Base-by-base conservation (phyloP, 1,284 basidiomycete genomes). In the Megacollybia platyphylla region DNA sequence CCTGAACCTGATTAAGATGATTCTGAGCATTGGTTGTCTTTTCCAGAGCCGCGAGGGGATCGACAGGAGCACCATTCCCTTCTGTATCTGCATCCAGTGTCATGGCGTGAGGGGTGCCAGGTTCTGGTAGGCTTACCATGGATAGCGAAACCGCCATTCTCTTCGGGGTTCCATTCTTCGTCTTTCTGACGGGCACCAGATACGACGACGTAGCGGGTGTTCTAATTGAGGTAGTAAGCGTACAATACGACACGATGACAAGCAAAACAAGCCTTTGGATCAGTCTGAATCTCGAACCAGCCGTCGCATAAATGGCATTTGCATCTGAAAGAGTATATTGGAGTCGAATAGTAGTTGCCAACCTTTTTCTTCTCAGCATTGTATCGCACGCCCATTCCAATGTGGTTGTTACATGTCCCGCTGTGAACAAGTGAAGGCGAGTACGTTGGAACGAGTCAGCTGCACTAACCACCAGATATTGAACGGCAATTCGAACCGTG, bases 301-400 rank as follows among this genome's bases (percentile, higher is more conserved):
- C 80, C 79, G 46, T 79, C 76, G 55, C 96, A 98, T 1, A 94
- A 64, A 57, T 96, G 90, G 56, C 96, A 98, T 69, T 97, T 98
- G 64, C 94, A 98, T 31, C 87, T 73, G 58, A 99, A 99, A 0
- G 80, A 85, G 59, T 71, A 97, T 43, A 99, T 96, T 2, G 92
- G 88, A 0, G 93, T 97, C 0, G 83, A 86, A 56, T 88, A 90
- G 63, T 99, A 98, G 49, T 77, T 80, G n/a, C 93, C 96, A 13
- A 96, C 76, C 61, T 94, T 96, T 64, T 83, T 83, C 72, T 99
- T 99, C 60, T 97, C 91, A 0, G 96, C 96, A 54, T 99, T 99
- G 70, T 96, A 98, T 2, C 96, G 86, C 2, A 97, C 93, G 24
- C 93, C 92, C 75, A 93, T 93, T 11, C 92, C 92, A 46, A 97